These are phyloP conservation scores for Pleomassaria siparia DNA, from an alignment of 2,329 filamentous ascomycete species.

Conservation along the genomic window DNA sequence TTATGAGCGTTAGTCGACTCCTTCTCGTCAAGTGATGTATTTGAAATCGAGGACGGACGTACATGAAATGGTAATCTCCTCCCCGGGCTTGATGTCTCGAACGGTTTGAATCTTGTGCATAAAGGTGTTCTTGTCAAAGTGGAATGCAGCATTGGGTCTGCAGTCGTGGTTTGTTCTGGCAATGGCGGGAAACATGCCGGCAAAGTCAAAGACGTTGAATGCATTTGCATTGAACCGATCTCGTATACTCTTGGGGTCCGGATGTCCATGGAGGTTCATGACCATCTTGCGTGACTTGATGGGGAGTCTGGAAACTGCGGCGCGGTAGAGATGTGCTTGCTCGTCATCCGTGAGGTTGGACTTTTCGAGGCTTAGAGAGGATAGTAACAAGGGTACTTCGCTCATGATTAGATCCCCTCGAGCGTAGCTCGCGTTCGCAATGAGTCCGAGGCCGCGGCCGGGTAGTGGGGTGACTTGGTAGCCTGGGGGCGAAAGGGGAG, in stretches of 20 bases:
- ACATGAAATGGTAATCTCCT: constrained; percentile 5
- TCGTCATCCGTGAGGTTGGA: neutral
- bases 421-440: neutral
- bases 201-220: constrained; percentile 4
- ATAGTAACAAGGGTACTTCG: neutral
- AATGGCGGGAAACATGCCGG: neutral
- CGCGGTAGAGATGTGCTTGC: neutral
- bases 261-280: neutral
- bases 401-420: neutral
- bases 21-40: neutral
- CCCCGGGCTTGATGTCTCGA: neutral
- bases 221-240: constrained; percentile 2
- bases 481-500: neutral
- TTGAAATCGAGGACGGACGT: neutral
- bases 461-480: neutral
- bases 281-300: neutral
- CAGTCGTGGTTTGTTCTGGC: constrained; percentile 3
- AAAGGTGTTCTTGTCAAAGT: constrained; percentile 2
- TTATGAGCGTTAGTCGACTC: neutral
- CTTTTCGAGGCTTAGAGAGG: neutral
- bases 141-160: constrained; percentile 1
- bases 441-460: neutral
- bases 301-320: neutral
- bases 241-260: neutral
- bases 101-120: neutral